Evolutionary conservation across 768 basidiomycete species (phyloP), one percentile per base, ranked within the genome.

Genomic region (Dictyophora rubrovolvata): DNA sequence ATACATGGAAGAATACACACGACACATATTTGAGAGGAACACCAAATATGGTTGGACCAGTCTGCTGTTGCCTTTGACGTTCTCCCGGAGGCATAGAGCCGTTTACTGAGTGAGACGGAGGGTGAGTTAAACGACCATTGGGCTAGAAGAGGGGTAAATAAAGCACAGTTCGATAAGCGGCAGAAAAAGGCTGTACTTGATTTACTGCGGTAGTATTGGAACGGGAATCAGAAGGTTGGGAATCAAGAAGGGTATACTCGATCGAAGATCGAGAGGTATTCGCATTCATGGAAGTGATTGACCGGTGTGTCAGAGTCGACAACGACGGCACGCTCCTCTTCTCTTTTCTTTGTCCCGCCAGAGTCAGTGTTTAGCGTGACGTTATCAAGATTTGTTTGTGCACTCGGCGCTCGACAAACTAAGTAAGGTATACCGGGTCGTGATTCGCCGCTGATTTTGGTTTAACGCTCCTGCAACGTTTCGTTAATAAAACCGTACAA

Each of bases 21-120:
- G 86, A 87, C 60, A 90, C 79, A 62, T 89, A 88, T 75, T 89
- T 90, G 64, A 89, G 72, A 16, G 87, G 85, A 36, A 90, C 67
- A 54, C 87, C 87, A 66, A 77, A 85, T 18, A 89, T 65, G 9
- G 81, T 73, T 37, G 88, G 87, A 4, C 74, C 67, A 8, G 74
- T 42, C n/a, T 66, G 21, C 69, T 69, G 11, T 69, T 14, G 33
- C 68, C 71, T 51, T 66, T 67, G 42, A 69, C 62, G 33, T 75
- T 72, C 28, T 28, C 28, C 28, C 28, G 28, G 7, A 2, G 28
- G 52, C 65, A 67, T 36, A 67, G 61, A 28, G 11, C 42, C n/a
- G 10, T 42, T 42, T 42, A 7, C 28, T 28, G 42, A 42, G 10
- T 42, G 42, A 42, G 28, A 28, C 28, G 2, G 42, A 12, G 42